A percentile compares a stretch with the other conserved stretches of the same genome.
These are phyloP conservation scores for Marchantia paleacea DNA, from an alignment of 225 moss, liverwort and hornwort species.

Conservation along the genomic window DNA sequence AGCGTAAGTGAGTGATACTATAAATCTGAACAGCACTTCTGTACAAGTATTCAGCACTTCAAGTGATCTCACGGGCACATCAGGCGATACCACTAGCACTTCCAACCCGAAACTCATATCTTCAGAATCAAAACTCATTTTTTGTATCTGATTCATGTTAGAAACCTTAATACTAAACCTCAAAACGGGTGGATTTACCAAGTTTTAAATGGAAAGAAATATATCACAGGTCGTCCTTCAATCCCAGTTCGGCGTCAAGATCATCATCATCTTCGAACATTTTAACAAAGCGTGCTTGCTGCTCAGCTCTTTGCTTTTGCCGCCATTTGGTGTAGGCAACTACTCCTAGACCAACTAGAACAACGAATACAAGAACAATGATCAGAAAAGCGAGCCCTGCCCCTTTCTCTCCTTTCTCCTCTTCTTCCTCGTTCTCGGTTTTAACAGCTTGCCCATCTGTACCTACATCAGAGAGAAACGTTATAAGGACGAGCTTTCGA, in stretches of 20 bases:
- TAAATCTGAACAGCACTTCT: slow-evolving; percentile 1
- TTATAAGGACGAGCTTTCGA: background rate
- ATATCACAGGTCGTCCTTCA: slow-evolving; percentile 66
- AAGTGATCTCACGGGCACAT: background rate
- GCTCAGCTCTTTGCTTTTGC: slow-evolving; percentile 77
- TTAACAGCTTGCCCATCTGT: background rate
- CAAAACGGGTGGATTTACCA: background rate
- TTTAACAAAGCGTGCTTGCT: slow-evolving; percentile 90
- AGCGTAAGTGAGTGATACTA: background rate
- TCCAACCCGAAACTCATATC: slow-evolving; percentile 1
- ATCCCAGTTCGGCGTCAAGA: slow-evolving; percentile 85
- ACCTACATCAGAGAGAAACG: slow-evolving; percentile 8
- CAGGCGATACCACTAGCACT: background rate
- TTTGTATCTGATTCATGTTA: background rate
- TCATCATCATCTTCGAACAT: slow-evolving; percentile 93
- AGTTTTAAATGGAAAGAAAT: background rate
- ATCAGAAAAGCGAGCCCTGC: slow-evolving; percentile 33
- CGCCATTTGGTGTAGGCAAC: slow-evolving; percentile 89
- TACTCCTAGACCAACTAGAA: slow-evolving; percentile 64
- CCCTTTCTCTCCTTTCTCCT: slow-evolving; percentile 24
- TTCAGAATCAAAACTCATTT: background rate
- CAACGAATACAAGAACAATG: slow-evolving; percentile 50
- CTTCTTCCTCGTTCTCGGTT: background rate
- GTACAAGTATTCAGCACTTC: slow-evolving; percentile 29
- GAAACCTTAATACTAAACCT: background rate